Evolutionary conservation across 2,329 filamentous ascomycete genomes (phyloP).

Genomic region (Shiraia bambusicola): DNA sequence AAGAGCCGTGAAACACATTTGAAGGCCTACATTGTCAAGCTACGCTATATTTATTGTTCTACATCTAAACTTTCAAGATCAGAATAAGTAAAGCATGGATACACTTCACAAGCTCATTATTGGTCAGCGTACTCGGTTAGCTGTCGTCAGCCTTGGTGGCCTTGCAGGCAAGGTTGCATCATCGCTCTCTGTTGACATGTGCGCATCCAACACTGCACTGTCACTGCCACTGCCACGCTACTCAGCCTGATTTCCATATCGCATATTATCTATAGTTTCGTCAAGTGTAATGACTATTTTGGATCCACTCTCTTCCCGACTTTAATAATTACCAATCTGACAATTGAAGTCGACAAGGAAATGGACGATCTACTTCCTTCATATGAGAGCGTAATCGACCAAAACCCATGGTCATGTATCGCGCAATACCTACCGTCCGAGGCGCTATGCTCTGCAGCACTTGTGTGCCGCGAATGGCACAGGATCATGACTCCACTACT

Average conservation of each 20-base stretch:
- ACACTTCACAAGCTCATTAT: too few species aligned
- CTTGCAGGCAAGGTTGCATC: conserved; percentile 1
- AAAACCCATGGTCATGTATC: conserved; percentile 58
- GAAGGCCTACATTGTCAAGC: too few species aligned
- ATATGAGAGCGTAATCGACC: conserved; percentile 58
- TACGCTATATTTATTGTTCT: too few species aligned
- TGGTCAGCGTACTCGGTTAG: too few species aligned
- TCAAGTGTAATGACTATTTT: background rate
- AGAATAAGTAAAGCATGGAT: too few species aligned
- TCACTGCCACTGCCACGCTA: conserved; percentile 1
- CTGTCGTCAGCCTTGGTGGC: too few species aligned
- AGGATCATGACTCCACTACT: conserved; percentile 59
- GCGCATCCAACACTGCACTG: background rate
- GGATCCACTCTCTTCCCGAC: background rate
- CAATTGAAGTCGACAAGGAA: background rate
- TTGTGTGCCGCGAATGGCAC: conserved; percentile 61
- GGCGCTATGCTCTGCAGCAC: conserved; percentile 57
- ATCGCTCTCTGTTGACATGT: background rate
- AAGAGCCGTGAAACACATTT: too few species aligned
- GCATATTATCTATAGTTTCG: background rate
- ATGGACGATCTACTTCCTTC: conserved; percentile 63
- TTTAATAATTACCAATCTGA: background rate
- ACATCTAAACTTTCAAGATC: too few species aligned
- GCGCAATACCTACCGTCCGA: conserved; percentile 58
- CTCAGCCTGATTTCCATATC: background rate